These are phyloP conservation scores for Calocybe indica DNA, from an alignment of 768 basidiomycete genomes.

Conservation along the genomic window DNA sequence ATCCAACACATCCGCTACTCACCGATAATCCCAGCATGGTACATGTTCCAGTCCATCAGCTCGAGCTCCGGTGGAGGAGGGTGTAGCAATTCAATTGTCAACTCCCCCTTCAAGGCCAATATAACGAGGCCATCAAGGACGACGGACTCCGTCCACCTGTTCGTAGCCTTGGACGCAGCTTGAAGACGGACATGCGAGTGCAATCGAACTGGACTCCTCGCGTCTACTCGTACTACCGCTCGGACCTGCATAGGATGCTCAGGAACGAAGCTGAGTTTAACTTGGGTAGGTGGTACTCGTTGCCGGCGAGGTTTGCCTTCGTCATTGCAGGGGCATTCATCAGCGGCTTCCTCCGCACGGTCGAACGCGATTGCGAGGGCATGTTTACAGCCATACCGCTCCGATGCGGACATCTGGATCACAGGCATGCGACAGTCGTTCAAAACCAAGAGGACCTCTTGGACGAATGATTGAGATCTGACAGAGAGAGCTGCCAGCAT, in stretches of 20 bases:
- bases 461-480: slow-evolving; percentile 43
- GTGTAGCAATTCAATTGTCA: slow-evolving; percentile 48
- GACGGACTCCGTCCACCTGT: slow-evolving; percentile 36
- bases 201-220: slow-evolving; percentile 41
- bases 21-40: slow-evolving; percentile 57
- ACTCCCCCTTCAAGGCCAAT: slow-evolving; percentile 44
- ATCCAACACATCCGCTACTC: slow-evolving; percentile 8
- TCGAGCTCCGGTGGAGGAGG: slow-evolving; percentile 56
- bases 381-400: slow-evolving; percentile 47
- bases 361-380: slow-evolving; percentile 56
- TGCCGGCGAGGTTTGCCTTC: slow-evolving; percentile 45
- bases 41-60: slow-evolving; percentile 60
- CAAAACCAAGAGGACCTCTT: slow-evolving; percentile 56
- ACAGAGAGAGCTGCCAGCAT: slow-evolving; percentile 47
- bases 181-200: slow-evolving; percentile 63
- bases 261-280: slow-evolving; percentile 29
- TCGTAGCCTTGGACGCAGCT: slow-evolving; percentile 49
- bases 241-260: slow-evolving; percentile 34
- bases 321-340: slow-evolving; percentile 65
- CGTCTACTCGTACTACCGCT: slow-evolving; percentile 53
- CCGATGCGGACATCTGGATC: slow-evolving; percentile 5
- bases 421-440: slow-evolving; percentile 35
- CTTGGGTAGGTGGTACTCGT: slow-evolving; percentile 34
- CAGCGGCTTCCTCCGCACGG: slow-evolving; percentile 60
- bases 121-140: slow-evolving; percentile 59